Base-by-base conservation (phyloP, 257 asterid species). In the Capsicum baccatum region DNA sequence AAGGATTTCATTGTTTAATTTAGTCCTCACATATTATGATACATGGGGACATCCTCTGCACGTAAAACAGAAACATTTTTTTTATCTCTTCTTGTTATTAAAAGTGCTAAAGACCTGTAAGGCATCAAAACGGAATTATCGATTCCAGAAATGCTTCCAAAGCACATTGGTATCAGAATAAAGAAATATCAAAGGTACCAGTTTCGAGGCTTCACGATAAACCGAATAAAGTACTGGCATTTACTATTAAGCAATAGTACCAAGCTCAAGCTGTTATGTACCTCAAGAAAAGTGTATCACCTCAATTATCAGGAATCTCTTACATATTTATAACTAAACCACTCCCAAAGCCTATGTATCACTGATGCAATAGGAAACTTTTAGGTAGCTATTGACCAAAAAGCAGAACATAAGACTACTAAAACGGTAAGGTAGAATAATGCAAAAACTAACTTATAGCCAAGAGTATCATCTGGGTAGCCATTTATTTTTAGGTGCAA, bases 401-500 rank as follows among this genome's bases (percentile, higher is more conserved):
- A 76, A 26, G 47, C 60, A 76, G 62, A 52, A 21, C 26, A 76
- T 52, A 52, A 76, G 48, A 76, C 63, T 76, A 62, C 26, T 52
- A 55, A 50, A 52, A 52, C 26, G 3, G 26, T 52, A 76, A 76
- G 81, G 63, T 76, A 76, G 81, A 26, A 76, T 21, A 76, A 76
- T 52, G 59, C 63, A 76, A 76, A 52, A 76, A 37, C 81, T 52
- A 52, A 76, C 63, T 76, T 52, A 62, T 13, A n/a, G 26, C 81
- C 48, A 15, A 76, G 81, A 9, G 48, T 76, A 76, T 76, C 26
- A 39, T 35, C 63, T 0, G 1, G 59, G 63, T 47, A 21, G 62
- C 62, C 63, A 76, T 76, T 52, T 76, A 50, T 50, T 76, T 76
- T 76, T 52, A 26, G 63, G 58, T 21, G 81, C 81, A 76, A 76